phyloP scores from a whole-genome alignment of 306 rosid genomes.

The Sphenostylis stenocarpa region DNA sequence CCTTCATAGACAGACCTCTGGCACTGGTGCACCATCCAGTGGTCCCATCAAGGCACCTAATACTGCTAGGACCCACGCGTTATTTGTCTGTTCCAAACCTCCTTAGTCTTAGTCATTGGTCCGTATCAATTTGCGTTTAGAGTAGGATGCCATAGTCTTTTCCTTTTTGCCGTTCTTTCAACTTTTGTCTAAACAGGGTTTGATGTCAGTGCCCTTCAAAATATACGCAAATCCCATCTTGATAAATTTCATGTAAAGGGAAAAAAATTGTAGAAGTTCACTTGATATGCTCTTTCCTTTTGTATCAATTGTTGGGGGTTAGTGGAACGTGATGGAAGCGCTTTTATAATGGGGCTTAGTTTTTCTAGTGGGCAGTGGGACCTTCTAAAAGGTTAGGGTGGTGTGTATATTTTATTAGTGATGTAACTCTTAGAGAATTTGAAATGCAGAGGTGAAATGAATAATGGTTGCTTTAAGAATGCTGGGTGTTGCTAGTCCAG shows the following conservation, averaged over 20 bases:
- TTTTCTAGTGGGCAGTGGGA: conserved; percentile 88
- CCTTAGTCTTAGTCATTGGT: conserved; percentile 48
- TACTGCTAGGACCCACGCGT: conserved; percentile 55
- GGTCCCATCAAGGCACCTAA: conserved; percentile 41
- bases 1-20: conserved; percentile 58
- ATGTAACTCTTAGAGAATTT: conserved; percentile 44
- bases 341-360: conserved; percentile 57
- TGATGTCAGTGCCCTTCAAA: conserved; percentile 74
- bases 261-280: conserved; percentile 69
- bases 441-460: conserved; percentile 44
- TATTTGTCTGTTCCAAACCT: conserved; percentile 58
- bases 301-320: conserved; percentile 61
- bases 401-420: conserved; percentile 42
- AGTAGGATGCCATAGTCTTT: conserved; percentile 84
- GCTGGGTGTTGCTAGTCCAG: conserved; percentile 39
- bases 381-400: conserved; percentile 55
- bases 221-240: conserved; percentile 55
- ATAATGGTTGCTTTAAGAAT: conserved; percentile 56
- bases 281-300: conserved; percentile 61
- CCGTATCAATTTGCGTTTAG: conserved; percentile 75
- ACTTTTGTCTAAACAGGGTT: conserved; percentile 69
- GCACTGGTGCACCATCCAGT: conserved; percentile 33
- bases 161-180: conserved; percentile 55
- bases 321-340: conserved; percentile 82
- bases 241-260: conserved; percentile 59